These are phyloP conservation scores for Cyberlindnera nakhonratchasimensis DNA, from an alignment of 805 yeast genomes.

Conservation along the genomic window DNA sequence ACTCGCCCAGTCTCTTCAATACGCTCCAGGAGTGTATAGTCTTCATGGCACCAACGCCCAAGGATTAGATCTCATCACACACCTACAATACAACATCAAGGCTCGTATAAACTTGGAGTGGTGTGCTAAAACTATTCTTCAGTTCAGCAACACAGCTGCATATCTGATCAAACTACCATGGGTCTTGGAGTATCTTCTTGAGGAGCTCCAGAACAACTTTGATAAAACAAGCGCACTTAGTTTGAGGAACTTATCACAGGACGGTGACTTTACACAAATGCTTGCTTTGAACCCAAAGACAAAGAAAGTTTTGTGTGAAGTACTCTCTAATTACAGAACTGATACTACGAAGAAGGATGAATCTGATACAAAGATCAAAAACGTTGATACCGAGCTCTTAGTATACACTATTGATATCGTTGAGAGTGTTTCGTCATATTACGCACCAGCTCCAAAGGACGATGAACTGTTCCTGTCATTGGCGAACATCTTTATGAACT, in stretches of 20 bases:
- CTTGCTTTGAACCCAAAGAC: slow-evolving; percentile 54
- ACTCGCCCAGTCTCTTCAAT: slow-evolving; percentile 3
- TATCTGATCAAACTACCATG: slow-evolving; percentile 22
- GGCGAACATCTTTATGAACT: slow-evolving; percentile 44
- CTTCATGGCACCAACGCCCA: slow-evolving; percentile 21
- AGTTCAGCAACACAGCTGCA: slow-evolving; percentile 23
- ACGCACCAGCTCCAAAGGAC: slow-evolving; percentile 68
- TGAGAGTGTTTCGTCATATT: slow-evolving; percentile 80
- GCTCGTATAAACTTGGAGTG: slow-evolving; percentile 27
- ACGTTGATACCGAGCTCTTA: slow-evolving; percentile 50
- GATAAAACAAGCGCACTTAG: slow-evolving; percentile 39
- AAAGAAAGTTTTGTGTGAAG: slow-evolving; percentile 40
- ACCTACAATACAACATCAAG: slow-evolving; percentile 22
- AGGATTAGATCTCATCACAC: slow-evolving; percentile 26
- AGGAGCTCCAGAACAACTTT: slow-evolving; percentile 14
- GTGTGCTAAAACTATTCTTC: slow-evolving; percentile 25
- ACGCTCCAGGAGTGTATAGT: slow-evolving; percentile 14
- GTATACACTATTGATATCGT: slow-evolving; percentile 72
- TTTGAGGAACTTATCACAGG: slow-evolving; percentile 80
- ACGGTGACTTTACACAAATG: slow-evolving; percentile 74
- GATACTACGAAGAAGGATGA: slow-evolving; percentile 23
- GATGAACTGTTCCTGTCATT: slow-evolving; percentile 64
- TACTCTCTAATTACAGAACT: slow-evolving; percentile 30
- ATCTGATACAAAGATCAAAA: slow-evolving; percentile 21
- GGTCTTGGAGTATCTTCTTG: slow-evolving; percentile 25